Evolutionary conservation across 148 eudicot species (phyloP), one percentile per base, ranked within the genome.

Genomic region (Linanthus parryae): DNA sequence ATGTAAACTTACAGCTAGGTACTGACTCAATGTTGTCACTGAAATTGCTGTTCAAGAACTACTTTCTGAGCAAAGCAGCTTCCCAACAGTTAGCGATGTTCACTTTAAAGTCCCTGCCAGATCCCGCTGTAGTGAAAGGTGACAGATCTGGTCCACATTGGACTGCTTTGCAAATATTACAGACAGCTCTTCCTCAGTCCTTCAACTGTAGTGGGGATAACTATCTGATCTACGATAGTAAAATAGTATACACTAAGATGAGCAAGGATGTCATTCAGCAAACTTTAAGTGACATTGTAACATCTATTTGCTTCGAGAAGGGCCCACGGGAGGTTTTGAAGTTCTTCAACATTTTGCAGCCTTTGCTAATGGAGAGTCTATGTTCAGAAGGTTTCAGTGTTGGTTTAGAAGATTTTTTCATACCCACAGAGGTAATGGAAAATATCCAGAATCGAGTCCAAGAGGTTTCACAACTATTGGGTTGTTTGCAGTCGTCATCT

Each of bases 31-130:
- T 92, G 39, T 44, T 92, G 31, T 88, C 99, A 0, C 54, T 92
- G 8, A 92, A 92, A 41, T 27, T 64, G 1, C 67, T 92, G 76
- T 77, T 92, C 40, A 67, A 60, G 41, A 54, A 24, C 2, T 66
- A 66, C 36, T 84, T 82, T 55, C 60, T 92, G 35, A 63, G 57
- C 24, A 84, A 55, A 71, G 66, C 67, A n/a, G 57, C 64, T 5
- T 88, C 88, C 25, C 90, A 92, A 29, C 99, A 92, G 49, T 61
- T 92, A 35, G 87, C 77, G 10, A 79, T 92, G 88, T 78, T 73
- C 67, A 71, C 77, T 0, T 73, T 76, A 0, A 62, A 56, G 39
- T 44, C 52, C 6, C 61, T 92, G 59, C 75, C 91, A 0, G 54
- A 52, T 18, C 85, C 96, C 23, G 76, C 94, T 1, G 44, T 88